phyloP scores from a whole-genome alignment of 805 yeast species.

The Ogataea sp. region DNA sequence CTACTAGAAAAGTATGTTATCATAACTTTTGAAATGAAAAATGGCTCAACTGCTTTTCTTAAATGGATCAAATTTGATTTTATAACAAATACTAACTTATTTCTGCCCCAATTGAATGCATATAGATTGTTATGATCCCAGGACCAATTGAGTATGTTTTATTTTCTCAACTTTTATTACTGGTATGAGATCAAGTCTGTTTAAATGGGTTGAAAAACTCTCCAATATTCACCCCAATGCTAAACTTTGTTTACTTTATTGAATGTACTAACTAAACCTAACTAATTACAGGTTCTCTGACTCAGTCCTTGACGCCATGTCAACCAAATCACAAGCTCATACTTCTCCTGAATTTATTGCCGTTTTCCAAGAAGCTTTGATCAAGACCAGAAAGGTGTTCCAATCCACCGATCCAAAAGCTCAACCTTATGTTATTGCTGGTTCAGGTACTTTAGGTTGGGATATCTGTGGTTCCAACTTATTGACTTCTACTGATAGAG shows the following conservation, averaged over 20 bases:
- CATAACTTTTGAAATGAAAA: neutral
- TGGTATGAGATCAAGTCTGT: no score
- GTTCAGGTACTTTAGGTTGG: slow-evolving; percentile 96
- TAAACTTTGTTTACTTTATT: neutral
- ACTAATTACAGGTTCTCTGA: slow-evolving; percentile 44
- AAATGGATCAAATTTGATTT: no score
- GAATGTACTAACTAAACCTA: neutral
- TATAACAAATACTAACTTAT: neutral
- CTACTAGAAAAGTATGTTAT: neutral
- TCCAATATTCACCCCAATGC: neutral
- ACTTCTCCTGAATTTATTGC: slow-evolving; percentile 76
- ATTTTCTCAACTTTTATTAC: no score
- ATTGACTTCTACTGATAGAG: slow-evolving; percentile 56
- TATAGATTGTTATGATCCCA: slow-evolving; percentile 45
- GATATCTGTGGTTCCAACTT: slow-evolving; percentile 80
- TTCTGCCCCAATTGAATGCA: neutral
- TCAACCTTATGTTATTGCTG: slow-evolving; percentile 77
- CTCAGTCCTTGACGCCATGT: slow-evolving; percentile 69
- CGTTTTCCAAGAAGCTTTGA: slow-evolving; percentile 62
- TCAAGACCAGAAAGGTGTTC: slow-evolving; percentile 66
- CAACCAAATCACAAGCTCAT: slow-evolving; percentile 83
- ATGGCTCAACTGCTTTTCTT: no score
- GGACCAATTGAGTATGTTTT: slow-evolving; percentile 60
- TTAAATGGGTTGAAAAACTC: no score
- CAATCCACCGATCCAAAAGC: slow-evolving; percentile 56